Base-by-base conservation (phyloP, 495 filamentous ascomycete species). In the Aspergillus ellipticus region DNA sequence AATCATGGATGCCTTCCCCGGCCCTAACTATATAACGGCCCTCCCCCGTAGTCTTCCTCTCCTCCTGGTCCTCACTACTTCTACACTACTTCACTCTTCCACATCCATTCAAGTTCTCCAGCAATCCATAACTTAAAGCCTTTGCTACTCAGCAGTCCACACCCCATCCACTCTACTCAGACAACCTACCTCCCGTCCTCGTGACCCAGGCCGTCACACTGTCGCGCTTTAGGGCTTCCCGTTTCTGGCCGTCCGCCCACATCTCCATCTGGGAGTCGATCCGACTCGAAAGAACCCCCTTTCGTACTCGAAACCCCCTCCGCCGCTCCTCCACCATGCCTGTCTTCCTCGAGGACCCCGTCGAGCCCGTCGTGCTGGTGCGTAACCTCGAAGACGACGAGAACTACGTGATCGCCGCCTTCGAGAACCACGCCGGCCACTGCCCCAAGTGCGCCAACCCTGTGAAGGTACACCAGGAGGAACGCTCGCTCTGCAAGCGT, bases 301-400 rank as follows among this genome's bases (percentile, higher is more conserved):
- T 61, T 13, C 62, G 65, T 22, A 55, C 17, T 22, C 37, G 49
- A 35, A 51, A 16, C 15, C 51, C 45, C 19, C 35, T 61, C 1
- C 65, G 68, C 49, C 69, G 67, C 20, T 58, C 67, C 41, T 43
- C 53, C 55, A 73, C 57, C 13, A 76, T 76, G 73, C 72, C 73
- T 35, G 64, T 58, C 20, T 57, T 63, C 21, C 37, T 62, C 29
- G 48, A 59, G 19, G 60, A 61, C n/a, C 57, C 58, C 16, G 43
- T 49, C 47, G 63, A 70, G 37, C 67, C 69, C 41, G 59, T 69
- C 49, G 53, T 64, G 43, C 64, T 69, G 28, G 67, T 74, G 51
- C 77, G 79, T 24, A 67, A 76, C 9, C 72, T 78, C 42, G 55
- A 63, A 42, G 73, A 64, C 52, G 74, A 79, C 48, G 79, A 82